phyloP scores from a whole-genome alignment of 2,329 filamentous ascomycete genomes.

The Coleophoma eucalyptorum region DNA sequence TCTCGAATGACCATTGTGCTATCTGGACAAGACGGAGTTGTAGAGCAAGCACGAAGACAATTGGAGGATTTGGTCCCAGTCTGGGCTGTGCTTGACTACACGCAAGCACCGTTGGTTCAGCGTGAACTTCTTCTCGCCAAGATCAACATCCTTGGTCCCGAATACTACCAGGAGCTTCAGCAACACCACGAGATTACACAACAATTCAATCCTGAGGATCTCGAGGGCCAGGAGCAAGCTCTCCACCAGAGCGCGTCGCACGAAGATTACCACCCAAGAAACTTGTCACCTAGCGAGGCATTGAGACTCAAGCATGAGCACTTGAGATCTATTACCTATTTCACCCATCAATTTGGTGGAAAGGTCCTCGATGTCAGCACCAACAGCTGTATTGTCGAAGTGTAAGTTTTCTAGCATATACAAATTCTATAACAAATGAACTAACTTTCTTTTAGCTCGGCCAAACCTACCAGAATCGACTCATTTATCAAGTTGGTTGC shows the following conservation, averaged over 20 bases:
- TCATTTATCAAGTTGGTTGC: slow-evolving; percentile 95
- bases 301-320: slow-evolving; percentile 97
- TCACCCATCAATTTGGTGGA: slow-evolving; percentile 95
- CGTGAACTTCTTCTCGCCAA: slow-evolving; percentile 93
- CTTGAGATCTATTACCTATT: slow-evolving; percentile 90
- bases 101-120: slow-evolving; percentile 86
- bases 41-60: slow-evolving; percentile 94
- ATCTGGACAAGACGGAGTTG: slow-evolving; percentile 91
- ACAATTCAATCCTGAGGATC: slow-evolving; percentile 28
- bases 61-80: slow-evolving; percentile 96
- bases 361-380: slow-evolving; percentile 98
- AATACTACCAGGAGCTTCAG: slow-evolving; percentile 97
- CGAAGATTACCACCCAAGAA: slow-evolving; percentile 82
- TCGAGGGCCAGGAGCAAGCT: slow-evolving; percentile 34
- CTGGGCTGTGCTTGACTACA: slow-evolving; percentile 98
- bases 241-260: slow-evolving; percentile 24
- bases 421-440: slow-evolving; percentile 3
- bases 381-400: slow-evolving; percentile 96
- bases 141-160: slow-evolving; percentile 91
- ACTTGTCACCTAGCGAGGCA: slow-evolving; percentile 81
- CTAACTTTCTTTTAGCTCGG: slow-evolving; percentile 46
- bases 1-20: slow-evolving; percentile 99
- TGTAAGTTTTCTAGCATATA: slow-evolving; percentile 55
- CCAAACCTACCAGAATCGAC: slow-evolving; percentile 90
- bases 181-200: slow-evolving; percentile 87